Evolutionary conservation across 2,329 filamentous ascomycete species (phyloP), one percentile per base, ranked within the genome.

Genomic region (Ciborinia camelliae): DNA sequence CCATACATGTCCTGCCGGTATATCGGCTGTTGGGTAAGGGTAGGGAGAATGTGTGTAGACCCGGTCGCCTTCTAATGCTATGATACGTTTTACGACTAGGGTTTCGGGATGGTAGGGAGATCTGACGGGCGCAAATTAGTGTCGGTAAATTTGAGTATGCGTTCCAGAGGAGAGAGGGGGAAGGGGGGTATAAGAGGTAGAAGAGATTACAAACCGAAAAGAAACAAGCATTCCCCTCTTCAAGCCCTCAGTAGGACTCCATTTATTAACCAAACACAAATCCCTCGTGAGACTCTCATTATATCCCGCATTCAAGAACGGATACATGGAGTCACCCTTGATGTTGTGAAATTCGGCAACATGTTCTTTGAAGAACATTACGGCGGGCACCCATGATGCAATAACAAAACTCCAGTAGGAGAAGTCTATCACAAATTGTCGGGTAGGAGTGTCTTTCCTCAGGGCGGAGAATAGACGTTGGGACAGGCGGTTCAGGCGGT

Each of bases 1-100:
- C 95, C 95, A 99, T 35, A 98, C 83, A 79, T 98, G 93, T 23
- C 92, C 92, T 68, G 83, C 83, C 6, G 93, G 94, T 28, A 99
- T 85, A 68, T 83, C 82, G 53, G 90, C 79, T 10, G 77, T 81
- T 1, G 79, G 71, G 20, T 81, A 75, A 10, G 85, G 82, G 73
- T 86, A 89, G 7, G 62, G 62, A 2, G 54, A 23, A 23, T 86
- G 87, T 62, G 90, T 90, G 63, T 80, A 81, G 37, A 98, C 86
- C 1, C 85, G 80, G 74, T 98, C 94, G 12, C 93, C 92, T 61
- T 89, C 88, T 4, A 97, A 73, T 0, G 85, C 95, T 32, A 97
- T 82, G 14, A 99, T 84, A 48, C 95, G 83, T 79, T 99, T 99
- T 41, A 97, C 85, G 0, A 86, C 86, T 50, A 88, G 80, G 28